Percentiles rank a stretch among this genome's conserved stretches.
These are phyloP conservation scores for Taiozyma onychis DNA, from an alignment of 1,139 yeast genomes.

Conservation along the genomic window DNA sequence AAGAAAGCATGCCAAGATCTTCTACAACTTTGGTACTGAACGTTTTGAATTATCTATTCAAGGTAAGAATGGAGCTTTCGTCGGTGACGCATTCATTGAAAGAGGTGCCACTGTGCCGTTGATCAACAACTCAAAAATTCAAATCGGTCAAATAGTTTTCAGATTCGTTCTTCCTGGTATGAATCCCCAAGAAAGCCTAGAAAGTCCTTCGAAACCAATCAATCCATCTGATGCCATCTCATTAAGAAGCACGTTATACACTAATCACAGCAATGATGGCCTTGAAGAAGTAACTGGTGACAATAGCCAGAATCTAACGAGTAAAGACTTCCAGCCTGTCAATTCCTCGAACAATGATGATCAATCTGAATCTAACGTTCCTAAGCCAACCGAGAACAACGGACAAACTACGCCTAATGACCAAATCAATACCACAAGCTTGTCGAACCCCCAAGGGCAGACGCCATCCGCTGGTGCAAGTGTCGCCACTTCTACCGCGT, in stretches of 20 bases:
- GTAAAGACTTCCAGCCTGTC: slow-evolving; percentile 21
- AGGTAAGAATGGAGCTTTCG: slow-evolving; percentile 96
- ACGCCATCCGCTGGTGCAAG: not conserved
- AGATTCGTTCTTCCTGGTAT: slow-evolving; percentile 69
- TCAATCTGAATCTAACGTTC: not conserved
- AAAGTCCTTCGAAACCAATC: slow-evolving; percentile 22
- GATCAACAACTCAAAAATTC: slow-evolving; percentile 75
- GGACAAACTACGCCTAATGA: not conserved
- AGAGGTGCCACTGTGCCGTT: slow-evolving; percentile 87
- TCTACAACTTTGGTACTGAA: slow-evolving; percentile 92
- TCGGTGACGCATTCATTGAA: slow-evolving; percentile 82
- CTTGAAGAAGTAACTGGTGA: slow-evolving; percentile 8
- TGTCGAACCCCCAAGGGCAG: not conserved
- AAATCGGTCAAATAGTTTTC: slow-evolving; percentile 89
- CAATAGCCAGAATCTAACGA: slow-evolving; percentile 14
- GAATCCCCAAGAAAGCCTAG: slow-evolving; percentile 18
- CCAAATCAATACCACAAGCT: not conserved
- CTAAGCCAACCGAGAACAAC: not conserved
- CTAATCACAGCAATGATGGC: slow-evolving; percentile 12
- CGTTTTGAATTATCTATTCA: slow-evolving; percentile 83
- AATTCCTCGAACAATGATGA: not conserved
- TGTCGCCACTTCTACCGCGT: not conserved
- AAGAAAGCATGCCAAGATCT: slow-evolving; percentile 88
- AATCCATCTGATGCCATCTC: slow-evolving; percentile 25
- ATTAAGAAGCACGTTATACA: slow-evolving; percentile 20